Base-by-base conservation (phyloP, 2,329 filamentous ascomycete genomes). In the Capronia americana region DNA sequence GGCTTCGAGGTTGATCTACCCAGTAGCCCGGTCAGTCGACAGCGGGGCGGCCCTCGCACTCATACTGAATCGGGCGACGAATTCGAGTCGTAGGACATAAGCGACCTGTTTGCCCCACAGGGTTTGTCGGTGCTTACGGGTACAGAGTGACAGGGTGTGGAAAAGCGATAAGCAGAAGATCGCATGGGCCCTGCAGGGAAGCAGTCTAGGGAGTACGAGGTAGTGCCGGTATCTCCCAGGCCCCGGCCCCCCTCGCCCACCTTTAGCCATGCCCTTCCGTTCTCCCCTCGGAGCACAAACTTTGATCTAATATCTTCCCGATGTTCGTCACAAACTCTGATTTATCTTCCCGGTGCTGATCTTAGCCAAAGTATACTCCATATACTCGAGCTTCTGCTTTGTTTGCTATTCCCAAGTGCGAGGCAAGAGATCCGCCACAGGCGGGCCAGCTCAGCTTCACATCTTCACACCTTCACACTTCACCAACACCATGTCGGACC, bases 401-500 rank as follows among this genome's bases (percentile, higher is more conserved):
- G 24, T 30, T 54, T 54, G 24, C 44, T 48, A 5, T n/a, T 20
- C 23, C 17, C 10, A 2, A 6, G 23, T 48, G 23, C 51, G 10
- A 54, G 51, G 51, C 51, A 30, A 54, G 51, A 14, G 51, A 30
- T 28, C 51, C 20, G 51, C 20, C 6, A n/a, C 51, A 54, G 23
- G 26, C 51, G 20, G 51, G 51, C 24, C 51, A 28, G 26, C 51
- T 54, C 51, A 54, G 10, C 32, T 34, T 2, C 3, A 11, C 32
- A 34, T 24, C 20, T 28, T 30, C 20, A 30, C 51, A 30, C 24
- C 51, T 28, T 54, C 51, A 12, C 50, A n/a, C n/a, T n/a, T n/a
- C n/a, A n/a, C 50, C 30, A 30, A 4, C 24, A 54, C 51, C 51
- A 54, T 54, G 51, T 54, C 51, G 51, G 51, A 54, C 51, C 51